These are phyloP conservation scores for Spencermartinsiella ligniputridi DNA, from an alignment of 1,139 yeast genomes.

Conservation along the genomic window DNA sequence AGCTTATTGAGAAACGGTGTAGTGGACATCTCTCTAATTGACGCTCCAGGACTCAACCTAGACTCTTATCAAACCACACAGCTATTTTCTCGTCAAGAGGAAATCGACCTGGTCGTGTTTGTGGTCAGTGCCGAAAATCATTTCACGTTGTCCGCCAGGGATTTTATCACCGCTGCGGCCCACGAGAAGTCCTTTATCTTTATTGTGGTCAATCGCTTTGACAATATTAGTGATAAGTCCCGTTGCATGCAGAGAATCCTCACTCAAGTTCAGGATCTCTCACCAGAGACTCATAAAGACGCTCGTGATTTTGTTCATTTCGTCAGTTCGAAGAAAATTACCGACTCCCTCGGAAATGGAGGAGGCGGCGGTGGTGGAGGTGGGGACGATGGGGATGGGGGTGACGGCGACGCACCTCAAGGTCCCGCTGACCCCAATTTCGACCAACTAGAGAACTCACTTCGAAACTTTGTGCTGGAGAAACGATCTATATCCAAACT, in stretches of 20 bases:
- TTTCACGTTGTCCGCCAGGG: slow-evolving; percentile 89
- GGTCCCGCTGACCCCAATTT: slow-evolving; percentile 36
- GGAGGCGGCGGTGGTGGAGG: slow-evolving; percentile 37
- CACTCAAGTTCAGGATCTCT: slow-evolving; percentile 79
- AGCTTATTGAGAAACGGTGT: slow-evolving; percentile 85
- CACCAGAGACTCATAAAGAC: slow-evolving; percentile 89
- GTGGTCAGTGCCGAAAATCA: slow-evolving; percentile 97
- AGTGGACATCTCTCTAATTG: slow-evolving; percentile 86
- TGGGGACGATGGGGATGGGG: slow-evolving; percentile 39
- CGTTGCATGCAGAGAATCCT: slow-evolving; percentile 72
- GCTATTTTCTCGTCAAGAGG: slow-evolving; percentile 94
- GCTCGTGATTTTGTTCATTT: slow-evolving; percentile 92
- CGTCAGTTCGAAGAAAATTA: slow-evolving; percentile 56
- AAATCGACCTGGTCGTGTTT: slow-evolving; percentile 91
- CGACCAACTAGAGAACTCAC: slow-evolving; percentile 76
- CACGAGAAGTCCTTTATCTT: slow-evolving; percentile 88
- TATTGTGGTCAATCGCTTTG: slow-evolving; percentile 91
- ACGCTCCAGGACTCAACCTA: slow-evolving; percentile 95
- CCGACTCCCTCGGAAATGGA: slow-evolving; percentile 31
- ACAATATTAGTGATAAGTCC: slow-evolving; percentile 72
- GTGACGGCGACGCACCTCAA: slow-evolving; percentile 37
- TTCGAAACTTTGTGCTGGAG: slow-evolving; percentile 81
- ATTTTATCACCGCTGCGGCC: slow-evolving; percentile 86
- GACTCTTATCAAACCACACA: slow-evolving; percentile 94
- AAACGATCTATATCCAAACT: slow-evolving; percentile 86